Evolutionary conservation across 208 protist species (phyloP).

Genomic region (Trypanosoma vivax): DNA sequence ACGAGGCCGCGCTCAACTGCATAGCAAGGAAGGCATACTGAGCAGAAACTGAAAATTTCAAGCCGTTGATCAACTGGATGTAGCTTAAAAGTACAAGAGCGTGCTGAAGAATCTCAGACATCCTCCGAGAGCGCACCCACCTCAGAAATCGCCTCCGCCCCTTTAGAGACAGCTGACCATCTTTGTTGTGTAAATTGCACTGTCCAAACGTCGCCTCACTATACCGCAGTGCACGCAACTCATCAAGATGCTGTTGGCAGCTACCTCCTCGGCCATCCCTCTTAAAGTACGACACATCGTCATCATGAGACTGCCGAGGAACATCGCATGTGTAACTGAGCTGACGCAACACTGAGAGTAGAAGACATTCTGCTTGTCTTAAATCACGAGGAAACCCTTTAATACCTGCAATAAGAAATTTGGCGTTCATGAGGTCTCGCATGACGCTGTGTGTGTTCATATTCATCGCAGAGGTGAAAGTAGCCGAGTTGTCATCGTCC

Average conservation of each 20-base stretch:
- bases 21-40: constrained; percentile 57
- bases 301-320: constrained; percentile 8
- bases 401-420: constrained; percentile 46
- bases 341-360: constrained; percentile 52
- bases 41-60: constrained; percentile 42
- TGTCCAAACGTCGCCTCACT: constrained; percentile 8
- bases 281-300: constrained; percentile 10
- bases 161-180: too few species aligned
- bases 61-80: constrained; percentile 40
- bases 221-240: constrained; percentile 18
- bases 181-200: constrained; percentile 3
- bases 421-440: constrained; percentile 22
- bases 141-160: not conserved
- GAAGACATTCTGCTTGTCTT: constrained; percentile 47
- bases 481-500: constrained; percentile 12
- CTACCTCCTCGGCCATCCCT: constrained; percentile 12
- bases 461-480: not conserved
- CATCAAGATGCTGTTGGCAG: constrained; percentile 39
- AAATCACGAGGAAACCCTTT: constrained; percentile 31
- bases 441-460: not conserved
- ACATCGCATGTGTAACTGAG: constrained; percentile 75
- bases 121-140: constrained; percentile 2
- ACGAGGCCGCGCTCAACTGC: constrained; percentile 19
- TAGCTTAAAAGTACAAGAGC: constrained; percentile 52
- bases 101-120: not conserved